A percentile compares a stretch with the other conserved stretches of the same genome.
These are phyloP conservation scores for Annona cherimola DNA, from an alignment of 164 flowering plant genomes.

Conservation along the genomic window DNA sequence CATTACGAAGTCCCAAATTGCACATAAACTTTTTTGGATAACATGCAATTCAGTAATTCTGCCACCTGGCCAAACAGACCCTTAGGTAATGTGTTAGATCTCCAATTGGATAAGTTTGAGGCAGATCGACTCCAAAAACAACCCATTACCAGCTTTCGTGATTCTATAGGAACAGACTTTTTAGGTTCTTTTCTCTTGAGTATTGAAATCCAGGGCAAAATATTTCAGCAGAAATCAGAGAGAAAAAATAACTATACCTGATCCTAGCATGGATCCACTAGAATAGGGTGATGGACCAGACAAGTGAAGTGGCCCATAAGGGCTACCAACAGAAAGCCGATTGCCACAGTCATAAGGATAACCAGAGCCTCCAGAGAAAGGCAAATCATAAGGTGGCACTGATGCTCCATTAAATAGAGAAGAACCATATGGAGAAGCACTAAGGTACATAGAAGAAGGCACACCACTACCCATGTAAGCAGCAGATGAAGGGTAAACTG, in stretches of 20 bases:
- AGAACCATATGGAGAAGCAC: constrained; percentile 79
- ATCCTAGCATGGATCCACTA: constrained; percentile 73
- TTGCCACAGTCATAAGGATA: constrained; percentile 75
- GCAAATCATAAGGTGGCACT: constrained; percentile 70
- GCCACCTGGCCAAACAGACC: too few relatives aligned
- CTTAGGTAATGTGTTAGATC: too few relatives aligned
- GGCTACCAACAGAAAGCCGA: constrained; percentile 82
- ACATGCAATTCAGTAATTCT: too few relatives aligned
- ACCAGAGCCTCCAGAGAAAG: constrained; percentile 79
- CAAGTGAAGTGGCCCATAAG: constrained; percentile 71
- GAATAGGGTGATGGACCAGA: constrained; percentile 78
- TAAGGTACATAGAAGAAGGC: constrained; percentile 81
- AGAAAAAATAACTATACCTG: constrained; percentile 37
- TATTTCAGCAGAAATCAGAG: not conserved
- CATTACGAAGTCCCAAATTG: too few relatives aligned
- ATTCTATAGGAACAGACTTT: too few relatives aligned
- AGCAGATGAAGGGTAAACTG: constrained; percentile 49
- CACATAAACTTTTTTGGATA: too few relatives aligned
- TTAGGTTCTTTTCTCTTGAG: not conserved
- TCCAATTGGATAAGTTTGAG: too few relatives aligned
- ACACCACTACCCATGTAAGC: constrained; percentile 69
- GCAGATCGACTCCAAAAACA: too few relatives aligned
- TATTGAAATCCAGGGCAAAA: not conserved
- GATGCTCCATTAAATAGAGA: constrained; percentile 68
- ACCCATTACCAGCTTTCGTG: too few relatives aligned